Base-by-base conservation (phyloP, 2,329 filamentous ascomycete species). In the Penicillium sp. region DNA sequence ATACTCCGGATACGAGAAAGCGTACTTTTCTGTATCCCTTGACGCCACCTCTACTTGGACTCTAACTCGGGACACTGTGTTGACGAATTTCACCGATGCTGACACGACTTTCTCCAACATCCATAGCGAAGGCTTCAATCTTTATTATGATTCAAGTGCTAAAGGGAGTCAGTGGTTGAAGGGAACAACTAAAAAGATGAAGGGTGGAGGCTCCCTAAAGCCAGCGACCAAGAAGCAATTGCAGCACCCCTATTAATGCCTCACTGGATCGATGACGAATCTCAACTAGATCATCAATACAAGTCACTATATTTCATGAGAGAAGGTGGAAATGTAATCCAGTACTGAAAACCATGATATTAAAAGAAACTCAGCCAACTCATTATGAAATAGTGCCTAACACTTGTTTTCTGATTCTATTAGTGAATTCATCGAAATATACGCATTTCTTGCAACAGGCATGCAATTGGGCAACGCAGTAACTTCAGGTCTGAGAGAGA, bases 21-120 rank as follows among this genome's bases (percentile, higher is more conserved):
- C 27, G 1, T 52, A 26, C 14, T 52, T 48, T 4, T 52, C 35
- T 14, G 44, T 56, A 8, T 47, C 48, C 8, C 49, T 52, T 6
- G 44, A 56, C 22, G 26, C 43, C 7, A 45, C 44, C 21, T 56
- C 48, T 14, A 24, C 33, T 5, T 56, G 54, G 54, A 48, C 24
- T 4, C 13, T 56, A 7, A 56, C 54, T 6, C 19, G 44, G 16
- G 21, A 56, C 19, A 52, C 44, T 5, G 26, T 29, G 4, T 22
- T 56, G 43, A 37, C 41, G 9, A 37, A 37, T 37, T 37, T 37
- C 35, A 37, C 35, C 13, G 35, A 37, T 37, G 7, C 35, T 5
- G 35, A 37, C 19, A 37, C 35, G 7, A 37, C 35, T 8, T 37
- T 37, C 35, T 37, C 35, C 7, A 37, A 37, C n/a, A 5, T 37